phyloP scores from a whole-genome alignment of 805 yeast genomes.

The Lipomyces japonicus region DNA sequence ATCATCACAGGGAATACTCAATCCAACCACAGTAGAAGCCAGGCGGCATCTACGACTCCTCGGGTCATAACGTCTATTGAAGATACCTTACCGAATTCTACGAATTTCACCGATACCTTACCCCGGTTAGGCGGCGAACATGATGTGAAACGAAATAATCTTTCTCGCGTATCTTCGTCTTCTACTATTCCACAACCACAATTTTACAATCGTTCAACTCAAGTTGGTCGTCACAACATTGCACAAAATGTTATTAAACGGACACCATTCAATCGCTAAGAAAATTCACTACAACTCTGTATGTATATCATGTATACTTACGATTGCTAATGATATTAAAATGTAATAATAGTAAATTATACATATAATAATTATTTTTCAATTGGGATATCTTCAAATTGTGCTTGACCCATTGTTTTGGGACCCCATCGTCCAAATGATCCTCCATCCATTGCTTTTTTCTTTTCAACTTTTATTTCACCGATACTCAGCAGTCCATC shows the following conservation, averaged over 20 bases:
- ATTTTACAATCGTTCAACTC: too few species aligned
- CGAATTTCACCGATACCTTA: neutral
- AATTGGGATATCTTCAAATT: neutral
- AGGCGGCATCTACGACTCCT: too few species aligned
- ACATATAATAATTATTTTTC: neutral
- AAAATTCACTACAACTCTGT: too few species aligned
- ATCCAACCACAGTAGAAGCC: too few species aligned
- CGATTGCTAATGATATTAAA: neutral
- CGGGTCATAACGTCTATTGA: neutral
- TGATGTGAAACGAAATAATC: too few species aligned
- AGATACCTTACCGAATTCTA: neutral
- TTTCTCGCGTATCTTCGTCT: too few species aligned
- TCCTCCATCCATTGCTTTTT: neutral
- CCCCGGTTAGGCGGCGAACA: neutral
- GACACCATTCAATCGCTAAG: neutral
- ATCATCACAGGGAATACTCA: too few species aligned
- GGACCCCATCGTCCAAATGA: neutral
- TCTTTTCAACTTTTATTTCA: constrained; percentile 5
- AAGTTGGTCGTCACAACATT: too few species aligned
- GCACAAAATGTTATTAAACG: neutral
- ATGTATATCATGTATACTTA: neutral
- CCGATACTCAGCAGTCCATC: constrained; percentile 1
- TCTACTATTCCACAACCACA: too few species aligned
- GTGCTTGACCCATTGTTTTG: neutral
- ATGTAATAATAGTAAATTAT: neutral